Evolutionary conservation across 78 protist species (phyloP).

Genomic region (Chrysochromulina tobinii): DNA sequence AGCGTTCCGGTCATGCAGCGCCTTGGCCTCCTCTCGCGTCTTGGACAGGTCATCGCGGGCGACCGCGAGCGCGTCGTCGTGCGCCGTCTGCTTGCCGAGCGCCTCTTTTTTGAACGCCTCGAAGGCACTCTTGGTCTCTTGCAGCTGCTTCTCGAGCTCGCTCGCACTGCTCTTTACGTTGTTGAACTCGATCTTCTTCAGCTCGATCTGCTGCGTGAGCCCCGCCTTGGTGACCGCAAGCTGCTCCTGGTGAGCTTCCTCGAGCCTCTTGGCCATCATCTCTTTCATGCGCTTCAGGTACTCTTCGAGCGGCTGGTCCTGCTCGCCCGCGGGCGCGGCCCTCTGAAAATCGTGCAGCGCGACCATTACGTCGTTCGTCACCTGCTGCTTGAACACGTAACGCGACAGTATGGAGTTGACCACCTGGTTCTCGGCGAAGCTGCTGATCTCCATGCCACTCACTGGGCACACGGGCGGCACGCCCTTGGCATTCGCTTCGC

Average conservation of each 20-base stretch:
- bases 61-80: not conserved
- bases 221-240: not conserved
- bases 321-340: not conserved
- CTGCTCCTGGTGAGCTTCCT: not conserved
- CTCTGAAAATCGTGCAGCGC: not conserved
- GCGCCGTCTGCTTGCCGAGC: not conserved
- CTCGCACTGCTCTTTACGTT: too few species aligned
- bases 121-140: not conserved
- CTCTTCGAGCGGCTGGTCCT: not conserved
- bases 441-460: not conserved
- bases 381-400: constrained; percentile 10
- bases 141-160: not conserved
- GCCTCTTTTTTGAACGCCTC: not conserved
- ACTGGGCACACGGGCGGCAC: not conserved
- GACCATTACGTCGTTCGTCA: not conserved
- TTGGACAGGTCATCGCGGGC: not conserved
- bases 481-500: not conserved
- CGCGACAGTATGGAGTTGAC: not conserved
- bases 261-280: not conserved
- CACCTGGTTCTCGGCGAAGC: not conserved
- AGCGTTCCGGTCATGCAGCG: not conserved
- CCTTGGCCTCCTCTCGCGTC: not conserved
- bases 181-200: too few species aligned
- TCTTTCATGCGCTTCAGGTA: not conserved
- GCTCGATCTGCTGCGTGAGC: not conserved